Conservation (phyloP, 2,329 filamentous ascomycete genomes). For the Trichoderma oligosporum region DNA sequence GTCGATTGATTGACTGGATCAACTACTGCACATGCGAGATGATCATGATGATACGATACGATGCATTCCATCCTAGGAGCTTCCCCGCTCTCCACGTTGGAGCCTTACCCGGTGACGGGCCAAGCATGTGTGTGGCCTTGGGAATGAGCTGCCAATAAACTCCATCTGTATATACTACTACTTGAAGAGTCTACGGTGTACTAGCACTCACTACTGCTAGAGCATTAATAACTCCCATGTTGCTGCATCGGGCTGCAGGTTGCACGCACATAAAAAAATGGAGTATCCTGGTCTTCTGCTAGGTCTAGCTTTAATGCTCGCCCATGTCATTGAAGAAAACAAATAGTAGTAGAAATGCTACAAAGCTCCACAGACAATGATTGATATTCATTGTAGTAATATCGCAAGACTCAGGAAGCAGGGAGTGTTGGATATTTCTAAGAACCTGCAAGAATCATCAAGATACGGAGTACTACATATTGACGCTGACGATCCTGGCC, state of each 20-base stretch:
- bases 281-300: constrained; percentile 10
- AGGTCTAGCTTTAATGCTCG: neutral
- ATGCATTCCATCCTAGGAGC: constrained; percentile 10
- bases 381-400: neutral
- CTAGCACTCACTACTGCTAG: neutral
- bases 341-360: no score
- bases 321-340: neutral
- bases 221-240: constrained; percentile 11
- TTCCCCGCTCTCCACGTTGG: constrained; percentile 4
- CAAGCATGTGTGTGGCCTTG: neutral
- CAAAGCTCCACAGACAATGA: constrained; percentile 1
- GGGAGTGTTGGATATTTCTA: no score
- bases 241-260: constrained; percentile 16
- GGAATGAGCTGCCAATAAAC: neutral
- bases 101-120: constrained; percentile 2
- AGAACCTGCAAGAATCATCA: no score
- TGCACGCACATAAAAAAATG: constrained; percentile 14
- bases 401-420: no score
- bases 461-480: no score
- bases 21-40: constrained; percentile 16
- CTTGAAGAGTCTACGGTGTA: no score
- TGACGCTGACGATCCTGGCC: no score
- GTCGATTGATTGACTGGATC: neutral
- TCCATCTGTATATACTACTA: neutral
- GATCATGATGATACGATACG: constrained; percentile 10